Evolutionary conservation across 352 stramenopile genomes (phyloP).

Genomic region (Phytopythium litorale): DNA sequence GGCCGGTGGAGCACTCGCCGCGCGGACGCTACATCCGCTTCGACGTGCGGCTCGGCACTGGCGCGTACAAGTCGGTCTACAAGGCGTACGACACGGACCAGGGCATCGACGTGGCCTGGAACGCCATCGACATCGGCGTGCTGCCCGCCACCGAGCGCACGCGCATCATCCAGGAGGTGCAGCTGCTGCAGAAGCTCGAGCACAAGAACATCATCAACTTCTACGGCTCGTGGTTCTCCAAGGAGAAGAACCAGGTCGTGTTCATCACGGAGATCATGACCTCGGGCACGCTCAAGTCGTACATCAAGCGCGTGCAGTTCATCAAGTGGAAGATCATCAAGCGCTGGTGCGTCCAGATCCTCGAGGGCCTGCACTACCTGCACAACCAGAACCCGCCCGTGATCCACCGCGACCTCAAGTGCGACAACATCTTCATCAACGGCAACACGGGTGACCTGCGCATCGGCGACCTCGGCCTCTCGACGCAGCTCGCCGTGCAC

Average conservation of each 20-base stretch:
- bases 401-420: constrained; percentile 94
- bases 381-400: constrained; percentile 89
- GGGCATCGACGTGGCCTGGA: constrained; percentile 99
- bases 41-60: constrained; percentile 75
- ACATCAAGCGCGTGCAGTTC: constrained; percentile 97
- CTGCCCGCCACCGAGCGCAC: constrained; percentile 94
- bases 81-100: constrained; percentile 98
- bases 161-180: constrained; percentile 97
- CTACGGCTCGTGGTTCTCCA: constrained; percentile 97
- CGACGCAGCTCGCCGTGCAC: constrained; percentile 74
- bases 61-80: constrained; percentile 90
- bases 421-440: constrained; percentile 99
- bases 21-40: constrained; percentile 86
- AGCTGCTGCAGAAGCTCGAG: constrained; percentile 95
- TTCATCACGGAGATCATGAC: constrained; percentile 99
- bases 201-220: constrained; percentile 99
- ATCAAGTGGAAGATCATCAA: constrained; percentile 99
- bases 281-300: constrained; percentile 93
- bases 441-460: constrained; percentile 96
- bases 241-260: constrained; percentile 97
- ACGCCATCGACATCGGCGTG: constrained; percentile 96
- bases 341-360: constrained; percentile 96
- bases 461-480: constrained; percentile 96
- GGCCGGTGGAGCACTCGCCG: constrained; percentile 71
- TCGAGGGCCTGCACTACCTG: constrained; percentile 93